Evolutionary conservation across 192 early-diverging fungal species (phyloP).

Genomic region (Diversispora epigaea): DNA sequence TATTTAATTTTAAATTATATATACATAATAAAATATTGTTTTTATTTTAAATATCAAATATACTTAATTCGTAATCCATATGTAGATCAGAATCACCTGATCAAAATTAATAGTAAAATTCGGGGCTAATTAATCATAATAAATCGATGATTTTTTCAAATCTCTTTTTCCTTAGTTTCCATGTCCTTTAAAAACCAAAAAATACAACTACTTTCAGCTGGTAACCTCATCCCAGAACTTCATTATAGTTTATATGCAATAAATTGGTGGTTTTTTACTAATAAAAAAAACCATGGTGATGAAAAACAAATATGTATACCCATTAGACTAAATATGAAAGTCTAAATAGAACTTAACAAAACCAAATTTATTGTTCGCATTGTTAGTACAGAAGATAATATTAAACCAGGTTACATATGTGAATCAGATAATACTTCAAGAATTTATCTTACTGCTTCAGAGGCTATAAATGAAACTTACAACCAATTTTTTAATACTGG

Average conservation of each 20-base stretch:
- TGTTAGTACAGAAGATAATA: slow-evolving; percentile 5
- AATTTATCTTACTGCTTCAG: not conserved
- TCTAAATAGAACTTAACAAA: not conserved
- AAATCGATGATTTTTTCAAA: not conserved
- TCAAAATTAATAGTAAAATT: not conserved
- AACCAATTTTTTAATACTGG: too few species aligned
- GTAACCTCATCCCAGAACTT: not conserved
- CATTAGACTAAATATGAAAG: slow-evolving; percentile 8
- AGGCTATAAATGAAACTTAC: too few species aligned
- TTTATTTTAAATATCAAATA: too few species aligned
- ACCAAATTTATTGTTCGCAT: slow-evolving; percentile 1
- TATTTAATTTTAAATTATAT: too few species aligned
- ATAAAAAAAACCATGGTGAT: not conserved
- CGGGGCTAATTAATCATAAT: not conserved
- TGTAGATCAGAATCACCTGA: not conserved
- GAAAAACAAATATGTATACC: slow-evolving; percentile 1
- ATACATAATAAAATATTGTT: too few species aligned
- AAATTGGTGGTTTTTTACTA: not conserved
- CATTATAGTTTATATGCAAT: not conserved
- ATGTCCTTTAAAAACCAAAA: slow-evolving; percentile 5
- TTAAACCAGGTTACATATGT: not conserved
- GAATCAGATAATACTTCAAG: not conserved
- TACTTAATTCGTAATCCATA: not conserved
- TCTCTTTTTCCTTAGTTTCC: not conserved
- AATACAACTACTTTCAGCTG: not conserved